phyloP scores from a whole-genome alignment of 805 yeast species.

The Kodamaea kaohsiungensis region DNA sequence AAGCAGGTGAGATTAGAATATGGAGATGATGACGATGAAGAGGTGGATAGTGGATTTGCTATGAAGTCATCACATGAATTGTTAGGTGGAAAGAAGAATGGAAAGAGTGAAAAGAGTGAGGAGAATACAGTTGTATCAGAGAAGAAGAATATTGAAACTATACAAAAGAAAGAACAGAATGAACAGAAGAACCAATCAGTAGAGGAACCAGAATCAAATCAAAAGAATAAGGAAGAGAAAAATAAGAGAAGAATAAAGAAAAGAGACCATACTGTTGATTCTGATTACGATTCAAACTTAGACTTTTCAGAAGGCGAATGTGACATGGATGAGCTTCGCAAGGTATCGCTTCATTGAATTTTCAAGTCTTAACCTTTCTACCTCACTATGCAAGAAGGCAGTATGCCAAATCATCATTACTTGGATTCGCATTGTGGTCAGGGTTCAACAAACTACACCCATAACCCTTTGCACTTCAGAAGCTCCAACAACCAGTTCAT shows the following conservation, averaged over 20 bases:
- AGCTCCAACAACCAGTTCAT: too few species aligned
- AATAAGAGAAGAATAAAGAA: background rate
- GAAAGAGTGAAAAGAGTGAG: slow-evolving; percentile 1
- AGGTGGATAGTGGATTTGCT: slow-evolving; percentile 29
- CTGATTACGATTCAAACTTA: slow-evolving; percentile 26
- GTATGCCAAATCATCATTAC: too few species aligned
- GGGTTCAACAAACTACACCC: too few species aligned
- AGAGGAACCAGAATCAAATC: background rate
- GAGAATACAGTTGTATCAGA: slow-evolving; percentile 3
- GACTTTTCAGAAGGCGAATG: slow-evolving; percentile 24
- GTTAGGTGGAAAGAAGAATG: slow-evolving; percentile 12
- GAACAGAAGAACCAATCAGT: background rate
- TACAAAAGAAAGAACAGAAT: background rate
- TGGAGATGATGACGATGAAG: slow-evolving; percentile 39
- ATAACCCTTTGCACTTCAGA: too few species aligned
- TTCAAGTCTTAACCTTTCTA: too few species aligned
- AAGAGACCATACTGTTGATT: slow-evolving; percentile 23
- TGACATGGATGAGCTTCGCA: background rate
- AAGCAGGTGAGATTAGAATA: slow-evolving; percentile 34
- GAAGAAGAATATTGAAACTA: slow-evolving; percentile 6
- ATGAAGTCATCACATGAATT: slow-evolving; percentile 47
- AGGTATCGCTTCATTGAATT: background rate
- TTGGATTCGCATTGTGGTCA: too few species aligned
- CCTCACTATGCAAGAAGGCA: too few species aligned
- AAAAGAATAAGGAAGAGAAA: background rate